Conservation (phyloP, 768 basidiomycete species). For the Chalciporus piperatus region DNA sequence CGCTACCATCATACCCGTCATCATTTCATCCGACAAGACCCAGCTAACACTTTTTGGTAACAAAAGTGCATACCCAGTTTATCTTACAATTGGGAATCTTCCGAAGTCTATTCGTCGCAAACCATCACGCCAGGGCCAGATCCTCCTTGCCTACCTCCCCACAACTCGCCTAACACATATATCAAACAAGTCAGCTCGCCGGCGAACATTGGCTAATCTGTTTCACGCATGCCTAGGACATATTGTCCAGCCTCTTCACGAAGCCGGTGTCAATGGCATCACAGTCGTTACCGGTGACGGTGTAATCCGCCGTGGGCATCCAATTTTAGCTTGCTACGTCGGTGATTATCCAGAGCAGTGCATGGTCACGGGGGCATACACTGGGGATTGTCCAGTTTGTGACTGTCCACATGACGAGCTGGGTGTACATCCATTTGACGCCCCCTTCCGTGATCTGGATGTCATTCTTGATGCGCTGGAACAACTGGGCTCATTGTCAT, state of each 20-base stretch:
- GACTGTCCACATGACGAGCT: too few relatives aligned
- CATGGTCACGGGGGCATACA: slow-evolving; percentile 11
- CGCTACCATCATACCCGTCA: slow-evolving; percentile 6
- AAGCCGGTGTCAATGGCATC: slow-evolving; percentile 30
- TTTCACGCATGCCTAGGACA: slow-evolving; percentile 36
- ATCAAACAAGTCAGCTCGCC: slow-evolving; percentile 15
- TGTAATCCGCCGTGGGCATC: slow-evolving; percentile 37
- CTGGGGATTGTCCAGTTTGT: slow-evolving; percentile 11
- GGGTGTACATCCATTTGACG: too few relatives aligned
- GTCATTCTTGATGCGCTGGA: too few relatives aligned
- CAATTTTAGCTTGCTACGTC: slow-evolving; percentile 15
- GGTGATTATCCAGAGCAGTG: slow-evolving; percentile 22
- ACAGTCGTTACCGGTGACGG: slow-evolving; percentile 35
- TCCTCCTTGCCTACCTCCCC: slow-evolving; percentile 42
- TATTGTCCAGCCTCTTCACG: slow-evolving; percentile 25
- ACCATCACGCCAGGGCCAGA: slow-evolving; percentile 32
- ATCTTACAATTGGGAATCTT: slow-evolving; percentile 39
- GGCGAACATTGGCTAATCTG: slow-evolving; percentile 30
- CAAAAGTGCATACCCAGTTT: slow-evolving; percentile 18
- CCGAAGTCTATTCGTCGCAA: slow-evolving; percentile 37
- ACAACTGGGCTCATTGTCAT: too few relatives aligned
- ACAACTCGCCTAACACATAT: slow-evolving; percentile 27
- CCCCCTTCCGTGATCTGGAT: too few relatives aligned
- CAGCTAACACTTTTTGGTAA: slow-evolving; percentile 17
- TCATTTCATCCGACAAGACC: slow-evolving; percentile 26